These are phyloP conservation scores for Heliamphora pulchella DNA, from an alignment of 179 eudicot genomes.

Conservation along the genomic window DNA sequence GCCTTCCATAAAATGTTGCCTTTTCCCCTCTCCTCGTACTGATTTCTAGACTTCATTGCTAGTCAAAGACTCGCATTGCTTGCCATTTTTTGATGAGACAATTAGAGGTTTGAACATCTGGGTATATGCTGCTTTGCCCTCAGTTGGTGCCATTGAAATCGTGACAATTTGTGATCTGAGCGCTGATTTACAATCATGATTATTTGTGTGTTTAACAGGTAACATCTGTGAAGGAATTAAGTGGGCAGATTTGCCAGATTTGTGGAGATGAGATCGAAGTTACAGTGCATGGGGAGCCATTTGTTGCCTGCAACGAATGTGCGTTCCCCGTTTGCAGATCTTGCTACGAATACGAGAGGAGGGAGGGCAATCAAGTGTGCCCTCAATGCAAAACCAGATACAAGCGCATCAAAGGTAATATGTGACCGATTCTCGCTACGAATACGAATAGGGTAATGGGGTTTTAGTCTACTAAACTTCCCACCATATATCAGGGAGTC, in stretches of 20 bases:
- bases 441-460: too few relatives aligned
- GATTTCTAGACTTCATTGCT: background rate
- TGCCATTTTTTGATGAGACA: background rate
- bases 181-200: background rate
- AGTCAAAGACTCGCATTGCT: background rate
- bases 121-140: background rate
- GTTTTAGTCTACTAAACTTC: too few relatives aligned
- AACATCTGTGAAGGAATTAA: slow-evolving; percentile 46
- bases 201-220: slow-evolving; percentile 20
- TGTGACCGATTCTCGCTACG: too few relatives aligned
- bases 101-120: too few relatives aligned
- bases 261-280: slow-evolving; percentile 86
- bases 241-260: slow-evolving; percentile 86
- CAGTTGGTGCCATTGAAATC: background rate
- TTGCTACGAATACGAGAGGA: slow-evolving; percentile 92
- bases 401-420: slow-evolving; percentile 79
- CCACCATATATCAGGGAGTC: slow-evolving; percentile 36
- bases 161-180: slow-evolving; percentile 11
- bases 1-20: background rate
- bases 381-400: slow-evolving; percentile 93
- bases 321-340: slow-evolving; percentile 93
- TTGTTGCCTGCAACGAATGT: slow-evolving; percentile 99
- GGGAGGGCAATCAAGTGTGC: slow-evolving; percentile 86
- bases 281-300: slow-evolving; percentile 58
- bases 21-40: background rate